Evolutionary conservation across 2,329 filamentous ascomycete genomes (phyloP).

Genomic region (Calonectria hongkongensis): DNA sequence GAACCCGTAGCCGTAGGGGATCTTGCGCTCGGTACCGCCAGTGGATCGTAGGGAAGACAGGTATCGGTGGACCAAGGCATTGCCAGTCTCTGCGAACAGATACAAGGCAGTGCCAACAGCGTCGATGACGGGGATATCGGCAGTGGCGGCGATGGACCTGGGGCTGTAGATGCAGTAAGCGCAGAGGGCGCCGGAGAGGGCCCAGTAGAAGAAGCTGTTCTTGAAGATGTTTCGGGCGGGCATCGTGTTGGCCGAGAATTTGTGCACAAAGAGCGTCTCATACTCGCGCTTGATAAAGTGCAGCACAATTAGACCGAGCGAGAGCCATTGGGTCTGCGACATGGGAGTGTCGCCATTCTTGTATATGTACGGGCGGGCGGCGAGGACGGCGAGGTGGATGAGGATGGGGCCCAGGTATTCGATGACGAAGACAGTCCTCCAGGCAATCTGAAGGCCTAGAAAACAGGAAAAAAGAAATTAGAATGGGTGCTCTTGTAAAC

Average conservation of each 20-base stretch:
- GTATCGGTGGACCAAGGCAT: slow-evolving; percentile 86
- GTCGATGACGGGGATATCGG: slow-evolving; percentile 70
- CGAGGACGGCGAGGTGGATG: slow-evolving; percentile 86
- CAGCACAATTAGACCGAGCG: slow-evolving; percentile 82
- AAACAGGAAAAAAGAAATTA: neutral
- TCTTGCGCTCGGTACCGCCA: slow-evolving; percentile 90
- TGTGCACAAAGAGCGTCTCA: slow-evolving; percentile 95
- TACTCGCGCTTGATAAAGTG: slow-evolving; percentile 98
- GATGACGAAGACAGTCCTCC: slow-evolving; percentile 95
- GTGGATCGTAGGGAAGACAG: slow-evolving; percentile 85
- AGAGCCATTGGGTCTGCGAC: slow-evolving; percentile 81
- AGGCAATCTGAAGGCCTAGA: slow-evolving; percentile 89
- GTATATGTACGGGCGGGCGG: slow-evolving; percentile 80
- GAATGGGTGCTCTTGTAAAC: neutral
- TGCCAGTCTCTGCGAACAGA: slow-evolving; percentile 85
- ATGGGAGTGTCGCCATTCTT: slow-evolving; percentile 68
- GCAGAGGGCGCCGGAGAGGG: slow-evolving; percentile 85
- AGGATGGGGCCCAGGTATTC: slow-evolving; percentile 95
- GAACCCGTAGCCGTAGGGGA: slow-evolving; percentile 91
- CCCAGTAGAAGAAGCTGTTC: slow-evolving; percentile 97
- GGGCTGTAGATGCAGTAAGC: slow-evolving; percentile 91
- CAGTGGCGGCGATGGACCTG: slow-evolving; percentile 77
- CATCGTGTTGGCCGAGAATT: slow-evolving; percentile 97
- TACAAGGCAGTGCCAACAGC: slow-evolving; percentile 83
- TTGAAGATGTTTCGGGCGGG: slow-evolving; percentile 92